Evolutionary conservation across 2,329 filamentous ascomycete species (phyloP).

Genomic region (Pseudonectria buxi): DNA sequence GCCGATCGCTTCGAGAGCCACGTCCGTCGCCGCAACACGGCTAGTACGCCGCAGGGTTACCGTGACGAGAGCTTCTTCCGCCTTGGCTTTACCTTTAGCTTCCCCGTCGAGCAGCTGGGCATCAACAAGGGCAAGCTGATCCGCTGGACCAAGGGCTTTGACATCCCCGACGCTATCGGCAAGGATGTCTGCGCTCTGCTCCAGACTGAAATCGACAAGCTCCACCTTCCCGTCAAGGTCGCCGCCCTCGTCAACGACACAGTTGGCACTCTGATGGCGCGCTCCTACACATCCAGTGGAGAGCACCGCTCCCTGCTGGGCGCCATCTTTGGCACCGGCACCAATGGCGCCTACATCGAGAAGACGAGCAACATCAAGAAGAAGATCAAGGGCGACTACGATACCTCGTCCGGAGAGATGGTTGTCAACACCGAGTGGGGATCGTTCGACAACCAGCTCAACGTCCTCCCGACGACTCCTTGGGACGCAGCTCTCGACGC

Average conservation of each 20-base stretch:
- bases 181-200: conserved; percentile 90
- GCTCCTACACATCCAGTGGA: conserved; percentile 87
- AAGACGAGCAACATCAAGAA: conserved; percentile 83
- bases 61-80: conserved; percentile 76
- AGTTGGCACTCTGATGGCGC: conserved; percentile 94
- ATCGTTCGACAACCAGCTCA: conserved; percentile 91
- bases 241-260: conserved; percentile 96
- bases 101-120: conserved; percentile 86
- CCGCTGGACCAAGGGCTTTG: conserved; percentile 97
- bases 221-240: conserved; percentile 85
- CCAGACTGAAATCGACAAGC: conserved; percentile 80
- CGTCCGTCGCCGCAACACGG: conserved; percentile 55
- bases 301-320: conserved; percentile 85
- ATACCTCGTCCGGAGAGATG: conserved; percentile 83
- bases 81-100: conserved; percentile 97
- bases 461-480: conserved; percentile 75
- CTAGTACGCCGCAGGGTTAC: conserved; percentile 51
- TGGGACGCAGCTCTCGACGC: conserved; percentile 76
- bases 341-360: conserved; percentile 96
- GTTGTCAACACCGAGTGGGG: conserved; percentile 98
- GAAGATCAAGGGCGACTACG: conserved; percentile 61
- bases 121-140: conserved; percentile 94
- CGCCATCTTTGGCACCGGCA: conserved; percentile 95
- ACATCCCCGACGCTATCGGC: conserved; percentile 89
- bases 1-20: conserved; percentile 75